Conservation (phyloP, 352 stramenopile genomes). For the Paralagenidium karlingii region DNA sequence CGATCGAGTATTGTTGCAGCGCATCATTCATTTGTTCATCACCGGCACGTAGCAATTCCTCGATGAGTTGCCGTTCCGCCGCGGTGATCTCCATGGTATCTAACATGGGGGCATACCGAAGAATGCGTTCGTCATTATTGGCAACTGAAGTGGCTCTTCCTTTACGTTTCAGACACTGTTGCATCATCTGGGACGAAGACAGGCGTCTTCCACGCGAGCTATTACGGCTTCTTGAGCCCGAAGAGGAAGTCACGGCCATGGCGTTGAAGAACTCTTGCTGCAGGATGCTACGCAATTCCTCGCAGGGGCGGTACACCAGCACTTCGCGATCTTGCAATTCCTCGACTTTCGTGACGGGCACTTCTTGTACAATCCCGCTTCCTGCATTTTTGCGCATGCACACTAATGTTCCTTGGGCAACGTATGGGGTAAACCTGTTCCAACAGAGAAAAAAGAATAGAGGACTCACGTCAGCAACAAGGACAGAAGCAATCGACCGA, state of each 20-base stretch:
- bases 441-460: too few species aligned
- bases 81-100: conserved; percentile 61
- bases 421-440: too few species aligned
- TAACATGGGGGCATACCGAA: conserved; percentile 47
- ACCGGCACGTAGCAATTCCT: conserved; percentile 54
- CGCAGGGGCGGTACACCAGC: conserved; percentile 57
- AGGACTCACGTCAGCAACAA: too few species aligned
- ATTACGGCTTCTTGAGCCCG: background rate
- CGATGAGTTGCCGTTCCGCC: conserved; percentile 40
- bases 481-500: too few species aligned
- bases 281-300: conserved; percentile 54
- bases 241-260: conserved; percentile 38
- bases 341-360: conserved; percentile 18
- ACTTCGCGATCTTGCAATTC: conserved; percentile 43
- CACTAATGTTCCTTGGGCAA: conserved; percentile 23
- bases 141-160: conserved; percentile 50
- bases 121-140: conserved; percentile 49
- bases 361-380: conserved; percentile 15
- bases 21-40: conserved; percentile 66
- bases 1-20: conserved; percentile 62
- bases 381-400: conserved; percentile 16
- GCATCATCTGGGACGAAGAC: conserved; percentile 2
- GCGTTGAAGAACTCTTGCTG: too few species aligned
- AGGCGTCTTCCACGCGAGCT: background rate
- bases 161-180: conserved; percentile 53